Base-by-base conservation (phyloP, 371 early-diverging fungal genomes). In the Syncephalastrum racemosum region DNA sequence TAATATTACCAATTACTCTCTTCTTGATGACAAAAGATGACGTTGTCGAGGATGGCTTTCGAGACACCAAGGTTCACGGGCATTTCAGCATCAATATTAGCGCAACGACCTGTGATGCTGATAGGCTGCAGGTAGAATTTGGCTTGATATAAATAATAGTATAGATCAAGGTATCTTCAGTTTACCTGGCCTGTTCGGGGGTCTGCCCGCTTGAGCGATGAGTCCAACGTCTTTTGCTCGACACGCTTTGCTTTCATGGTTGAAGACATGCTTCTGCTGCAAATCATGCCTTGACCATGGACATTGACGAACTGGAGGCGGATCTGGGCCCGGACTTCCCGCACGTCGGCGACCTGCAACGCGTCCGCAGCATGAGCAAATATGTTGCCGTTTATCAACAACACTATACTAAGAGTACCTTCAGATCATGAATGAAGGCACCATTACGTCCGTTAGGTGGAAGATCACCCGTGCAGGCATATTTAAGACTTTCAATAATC, bases 21-120 rank as follows among this genome's bases (percentile, higher is more conserved):
- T 68, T 99, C 99, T 75, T 99, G 99, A 68, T 99, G 99, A 70
- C 99, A 98, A 63, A 99, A 99, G 15, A 99, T 93, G 39, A 99
- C 99, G 75, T 94, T 97, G 54, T 99, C 99, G 22, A 99, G 71
- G 25, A 99, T 91, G 0, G 99, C 91, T 53, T 84, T 81, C 18
- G 92, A 89, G 12, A 96, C 94, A 8, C 97, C 98, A 4, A 99
- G 77, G 57, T 92, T 89, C 31, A 82, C 59, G 0, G 93, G 91
- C 31, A 99, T 65, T 62, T 92, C 92, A 2, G 80, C 71, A 77
- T 99, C 97, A 47, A 99, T 63, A 49, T 96, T 97, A 2, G 94
- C 83, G 58, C 94, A 91, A 51, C 90, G 89, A 27, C 80, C 81
- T 57, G 90, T 92, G 54, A 96, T 75, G 59, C 89, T 90, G 12